Base-by-base conservation (phyloP, 2,329 filamentous ascomycete species). In the Chrysosporium keratinophilum region DNA sequence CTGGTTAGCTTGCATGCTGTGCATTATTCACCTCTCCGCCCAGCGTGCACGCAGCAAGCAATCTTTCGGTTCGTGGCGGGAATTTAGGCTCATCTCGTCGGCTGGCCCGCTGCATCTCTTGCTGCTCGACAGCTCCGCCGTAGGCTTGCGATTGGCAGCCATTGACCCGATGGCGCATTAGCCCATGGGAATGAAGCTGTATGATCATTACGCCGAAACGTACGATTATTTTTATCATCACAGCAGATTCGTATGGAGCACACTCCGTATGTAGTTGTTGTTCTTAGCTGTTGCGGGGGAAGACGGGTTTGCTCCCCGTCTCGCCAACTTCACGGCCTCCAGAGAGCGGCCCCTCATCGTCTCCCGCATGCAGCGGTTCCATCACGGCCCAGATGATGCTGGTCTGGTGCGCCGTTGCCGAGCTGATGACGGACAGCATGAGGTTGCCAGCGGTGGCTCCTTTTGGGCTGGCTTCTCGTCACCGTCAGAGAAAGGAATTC, bases 341-440 rank as follows among this genome's bases (percentile, higher is more conserved):
- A 47, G 39, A 49, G 17, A 7, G n/a, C 44, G 28, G 17, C 44
- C 34, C 5, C 46, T 20, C 46, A 12, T 49, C 35, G 35, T 40
- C 19, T 49, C 35, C 46, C 28, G 46, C 46, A 49, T 49, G 46
- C 34, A 31, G 19, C 17, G 46, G 28, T 28, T 35, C 46, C 39
- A 49, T 48, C 45, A 48, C 33, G 37, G 31, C 45, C 15, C 34
- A 48, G 45, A 39, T 15, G 35, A 15, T 40, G 35, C 4, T 51
- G 31, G 39, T 9, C 31, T 44, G 40, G 23, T 43, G 49, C 33
- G 43, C 49, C 20, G 48, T 50, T 50, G 37, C 48, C 49, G 49
- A 51, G 23, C 41, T 12, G 39, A 19, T 34, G 31, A 17, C 28
- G 49, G 31, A 43, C 39, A 50, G 28, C 15, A 17, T 34, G 28